These are phyloP conservation scores for Candida insectorum DNA, from an alignment of 805 yeast genomes.

Conservation along the genomic window DNA sequence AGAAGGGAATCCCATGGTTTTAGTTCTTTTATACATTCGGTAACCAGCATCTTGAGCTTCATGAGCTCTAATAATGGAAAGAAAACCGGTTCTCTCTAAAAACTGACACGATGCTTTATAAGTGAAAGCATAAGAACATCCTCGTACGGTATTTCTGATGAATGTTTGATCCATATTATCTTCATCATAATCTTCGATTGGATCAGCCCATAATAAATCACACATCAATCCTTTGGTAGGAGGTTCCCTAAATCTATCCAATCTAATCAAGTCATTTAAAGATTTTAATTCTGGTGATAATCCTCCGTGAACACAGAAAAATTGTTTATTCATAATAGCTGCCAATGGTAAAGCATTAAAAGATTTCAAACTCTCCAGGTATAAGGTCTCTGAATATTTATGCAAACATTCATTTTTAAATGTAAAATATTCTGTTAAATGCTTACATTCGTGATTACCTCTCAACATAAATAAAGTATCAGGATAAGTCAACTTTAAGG, in stretches of 20 bases:
- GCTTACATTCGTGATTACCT: conserved; percentile 94
- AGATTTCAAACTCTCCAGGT: conserved; percentile 70
- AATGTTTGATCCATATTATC: conserved; percentile 45
- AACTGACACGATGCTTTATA: conserved; percentile 80
- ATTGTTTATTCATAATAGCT: conserved; percentile 90
- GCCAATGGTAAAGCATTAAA: conserved; percentile 89
- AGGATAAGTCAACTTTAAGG: conserved; percentile 76
- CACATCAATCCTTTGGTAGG: conserved; percentile 94
- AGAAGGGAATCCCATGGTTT: conserved; percentile 83
- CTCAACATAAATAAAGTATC: conserved; percentile 74
- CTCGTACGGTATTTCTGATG: conserved; percentile 71
- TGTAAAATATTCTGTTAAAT: conserved; percentile 90
- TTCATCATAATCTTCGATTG: conserved; percentile 75
- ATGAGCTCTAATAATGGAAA: conserved; percentile 91
- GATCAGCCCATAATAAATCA: conserved; percentile 95
- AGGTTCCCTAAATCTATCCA: conserved; percentile 86
- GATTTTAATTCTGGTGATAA: conserved; percentile 78
- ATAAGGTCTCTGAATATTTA: conserved; percentile 65
- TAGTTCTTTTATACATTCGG: conserved; percentile 85
- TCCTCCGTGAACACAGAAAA: conserved; percentile 96
- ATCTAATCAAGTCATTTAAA: conserved; percentile 60
- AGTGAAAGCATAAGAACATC: conserved; percentile 89
- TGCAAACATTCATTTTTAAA: conserved; percentile 87
- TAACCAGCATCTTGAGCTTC: conserved; percentile 98
- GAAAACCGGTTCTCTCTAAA: conserved; percentile 68